These are phyloP conservation scores for Exophiala dermatitidis DNA, from an alignment of 2,329 filamentous ascomycete genomes.

Conservation along the genomic window DNA sequence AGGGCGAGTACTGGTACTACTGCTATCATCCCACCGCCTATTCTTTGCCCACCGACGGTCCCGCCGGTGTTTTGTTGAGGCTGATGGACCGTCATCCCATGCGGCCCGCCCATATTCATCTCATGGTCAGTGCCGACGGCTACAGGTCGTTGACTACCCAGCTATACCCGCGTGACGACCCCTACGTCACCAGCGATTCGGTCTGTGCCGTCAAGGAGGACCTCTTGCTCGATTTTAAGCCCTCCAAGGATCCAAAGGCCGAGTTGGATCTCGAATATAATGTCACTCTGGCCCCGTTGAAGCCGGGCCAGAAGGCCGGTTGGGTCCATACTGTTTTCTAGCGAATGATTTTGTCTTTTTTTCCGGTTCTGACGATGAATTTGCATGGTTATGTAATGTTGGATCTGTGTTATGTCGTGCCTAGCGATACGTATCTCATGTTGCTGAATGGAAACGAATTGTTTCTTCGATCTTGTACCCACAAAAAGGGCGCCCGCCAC, in stretches of 20 bases:
- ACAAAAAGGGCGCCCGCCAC: no score
- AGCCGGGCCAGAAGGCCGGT: no score
- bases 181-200: not conserved
- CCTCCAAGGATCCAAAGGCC: not conserved
- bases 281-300: no score
- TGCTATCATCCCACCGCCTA: not conserved
- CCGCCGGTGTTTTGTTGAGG: not conserved
- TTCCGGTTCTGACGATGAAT: no score
- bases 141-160: not conserved
- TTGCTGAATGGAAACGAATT: no score
- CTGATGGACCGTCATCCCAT: not conserved
- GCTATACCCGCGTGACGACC: not conserved
- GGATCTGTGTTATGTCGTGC: no score
- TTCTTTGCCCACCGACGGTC: not conserved
- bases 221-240: not conserved
- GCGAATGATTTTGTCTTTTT: no score
- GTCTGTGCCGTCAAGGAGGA: not conserved
- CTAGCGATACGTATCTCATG: no score
- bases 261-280: no score
- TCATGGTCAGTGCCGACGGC: not conserved
- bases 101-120: not conserved
- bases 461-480: no score
- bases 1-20: not conserved
- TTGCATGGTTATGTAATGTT: no score
- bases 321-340: no score